A percentile compares a stretch with the other conserved stretches of the same genome.
These are phyloP conservation scores for Trichaptum fuscoviolaceum DNA, from an alignment of 768 basidiomycete species.

Conservation along the genomic window DNA sequence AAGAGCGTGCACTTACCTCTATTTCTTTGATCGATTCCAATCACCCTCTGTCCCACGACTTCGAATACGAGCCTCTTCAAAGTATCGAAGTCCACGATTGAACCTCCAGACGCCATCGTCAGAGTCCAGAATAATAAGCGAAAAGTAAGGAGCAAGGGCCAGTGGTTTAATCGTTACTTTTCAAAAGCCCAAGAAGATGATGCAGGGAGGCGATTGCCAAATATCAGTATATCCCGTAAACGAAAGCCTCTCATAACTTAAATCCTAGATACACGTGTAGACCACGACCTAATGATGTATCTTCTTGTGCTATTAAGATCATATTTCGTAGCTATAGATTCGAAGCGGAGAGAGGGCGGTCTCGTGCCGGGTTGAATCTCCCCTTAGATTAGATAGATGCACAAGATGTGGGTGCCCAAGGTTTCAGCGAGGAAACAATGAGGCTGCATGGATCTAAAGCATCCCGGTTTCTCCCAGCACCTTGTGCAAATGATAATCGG, in stretches of 20 bases:
- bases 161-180: not conserved
- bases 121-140: slow-evolving; percentile 9
- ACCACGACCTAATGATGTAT: too few species aligned
- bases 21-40: slow-evolving; percentile 18
- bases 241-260: not conserved
- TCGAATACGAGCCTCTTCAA: slow-evolving; percentile 16
- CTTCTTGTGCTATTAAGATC: too few species aligned
- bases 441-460: too few species aligned
- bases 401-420: not conserved
- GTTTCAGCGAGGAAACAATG: too few species aligned
- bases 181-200: not conserved
- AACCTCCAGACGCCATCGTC: slow-evolving; percentile 10
- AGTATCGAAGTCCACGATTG: slow-evolving; percentile 15
- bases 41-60: slow-evolving; percentile 13
- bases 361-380: not conserved
- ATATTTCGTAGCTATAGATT: too few species aligned
- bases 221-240: not conserved
- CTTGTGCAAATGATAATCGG: too few species aligned
- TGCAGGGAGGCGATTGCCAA: not conserved
- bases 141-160: slow-evolving; percentile 7
- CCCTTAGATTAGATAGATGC: not conserved
- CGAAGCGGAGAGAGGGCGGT: not conserved
- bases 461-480: too few species aligned
- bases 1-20: slow-evolving; percentile 16
- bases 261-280: not conserved